Evolutionary conservation across 257 asterid genomes (phyloP).

Genomic region (Scutellaria galericulata): DNA sequence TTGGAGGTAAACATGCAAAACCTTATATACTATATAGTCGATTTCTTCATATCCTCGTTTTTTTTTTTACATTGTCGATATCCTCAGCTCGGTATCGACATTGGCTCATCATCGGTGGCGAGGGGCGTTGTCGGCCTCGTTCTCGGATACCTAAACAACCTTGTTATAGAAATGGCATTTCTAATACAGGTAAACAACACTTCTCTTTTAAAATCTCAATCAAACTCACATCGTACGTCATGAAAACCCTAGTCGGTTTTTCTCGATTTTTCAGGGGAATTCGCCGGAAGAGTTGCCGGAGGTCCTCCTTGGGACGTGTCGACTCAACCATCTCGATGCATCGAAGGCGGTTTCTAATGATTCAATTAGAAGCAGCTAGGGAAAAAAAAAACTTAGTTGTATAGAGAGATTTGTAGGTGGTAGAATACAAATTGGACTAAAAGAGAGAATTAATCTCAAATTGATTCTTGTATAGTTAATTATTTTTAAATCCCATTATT

Average conservation of each 20-base stretch:
- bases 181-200: conserved; percentile 70
- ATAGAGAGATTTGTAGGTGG: background rate
- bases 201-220: conserved; percentile 7
- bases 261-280: conserved; percentile 60
- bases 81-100: conserved; percentile 74
- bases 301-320: conserved; percentile 79
- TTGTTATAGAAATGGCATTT: conserved; percentile 93
- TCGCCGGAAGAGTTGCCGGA: conserved; percentile 87
- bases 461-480: conserved; percentile 29
- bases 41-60: background rate
- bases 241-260: background rate
- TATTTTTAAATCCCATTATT: background rate
- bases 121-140: conserved; percentile 88
- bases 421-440: conserved; percentile 14
- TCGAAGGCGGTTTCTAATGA: conserved; percentile 60
- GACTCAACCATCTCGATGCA: conserved; percentile 81
- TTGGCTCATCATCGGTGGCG: conserved; percentile 90
- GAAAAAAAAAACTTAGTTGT: background rate
- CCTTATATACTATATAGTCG: background rate
- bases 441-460: conserved; percentile 17
- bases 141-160: conserved; percentile 88
- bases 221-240: background rate
- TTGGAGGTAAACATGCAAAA: conserved; percentile 66
- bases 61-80: background rate
- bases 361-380: conserved; percentile 38